Base-by-base conservation (phyloP, 106 monocot genomes). In the Hemerocallis citrina region DNA sequence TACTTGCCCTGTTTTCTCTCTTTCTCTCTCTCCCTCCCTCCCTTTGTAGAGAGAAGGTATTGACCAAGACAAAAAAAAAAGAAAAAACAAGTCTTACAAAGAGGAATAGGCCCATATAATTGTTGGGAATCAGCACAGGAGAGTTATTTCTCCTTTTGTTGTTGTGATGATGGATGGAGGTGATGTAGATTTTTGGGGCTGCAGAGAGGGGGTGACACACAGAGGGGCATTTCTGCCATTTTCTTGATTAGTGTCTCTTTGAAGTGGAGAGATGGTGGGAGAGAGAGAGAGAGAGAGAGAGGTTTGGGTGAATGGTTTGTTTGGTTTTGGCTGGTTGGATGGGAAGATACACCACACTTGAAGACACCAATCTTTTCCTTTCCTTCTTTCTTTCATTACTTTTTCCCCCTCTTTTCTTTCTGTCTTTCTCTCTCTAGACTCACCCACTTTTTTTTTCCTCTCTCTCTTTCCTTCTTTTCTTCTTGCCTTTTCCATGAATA, bases 1-100 rank as follows among this genome's bases (percentile, higher is more conserved):
- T 61, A 70, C 59, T 68, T 69, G 64, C 55, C 61, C 23, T 9
- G 5, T 21, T 60, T 64, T 73, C 64, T 51, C 63, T 50, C 60
- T 63, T 27, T 59, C 57, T 57, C 33, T 55, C 55, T 55, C 31
- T 33, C 55, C n/a, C 33, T 55, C 55, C 33, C 31, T 33, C 55
- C n/a, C 59, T 57, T 40, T 51, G 61, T 60, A 10, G 45, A 41
- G 31, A 57, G 16, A 34, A 5, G 0, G 1, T 24, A 10, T 55
- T 69, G 69, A 75, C 61, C 65, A 41, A 39, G 70, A 51, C 69
- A 41, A 71, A 70, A 61, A n/a, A n/a, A n/a, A n/a, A n/a, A n/a
- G n/a, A n/a, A n/a, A n/a, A n/a, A n/a, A n/a, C n/a, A n/a, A n/a
- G n/a, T n/a, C 56, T 33, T 41, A 15, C 31, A 36, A 72, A 58